Evolutionary conservation across 225 moss, liverwort and hornwort species (phyloP).

Genomic region (Ulota crispa): DNA sequence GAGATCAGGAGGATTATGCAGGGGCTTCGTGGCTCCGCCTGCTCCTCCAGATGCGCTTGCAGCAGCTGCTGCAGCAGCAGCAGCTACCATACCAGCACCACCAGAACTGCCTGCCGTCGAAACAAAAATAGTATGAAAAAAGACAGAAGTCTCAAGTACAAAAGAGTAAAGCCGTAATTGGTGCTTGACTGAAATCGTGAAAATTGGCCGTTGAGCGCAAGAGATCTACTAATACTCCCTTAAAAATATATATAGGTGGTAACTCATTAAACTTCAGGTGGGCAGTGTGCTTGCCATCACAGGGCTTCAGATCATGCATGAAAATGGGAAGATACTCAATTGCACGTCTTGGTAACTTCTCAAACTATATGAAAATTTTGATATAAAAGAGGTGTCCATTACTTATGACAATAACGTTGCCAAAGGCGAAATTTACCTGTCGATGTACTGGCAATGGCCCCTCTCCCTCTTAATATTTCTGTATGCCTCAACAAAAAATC

Average conservation of each 20-base stretch:
- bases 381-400: not conserved
- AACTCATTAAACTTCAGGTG: conserved; percentile 3
- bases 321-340: conserved; percentile 2
- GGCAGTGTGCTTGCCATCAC: not conserved
- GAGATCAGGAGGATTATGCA: conserved; percentile 90
- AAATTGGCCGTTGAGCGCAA: not conserved
- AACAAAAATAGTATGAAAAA: conserved; percentile 25
- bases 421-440: conserved; percentile 41
- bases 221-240: not conserved
- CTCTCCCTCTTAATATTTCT: conserved; percentile 87
- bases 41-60: conserved; percentile 76
- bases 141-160: not conserved
- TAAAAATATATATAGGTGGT: not conserved
- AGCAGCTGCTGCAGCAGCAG: conserved; percentile 97
- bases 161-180: not conserved
- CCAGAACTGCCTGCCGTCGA: conserved; percentile 68
- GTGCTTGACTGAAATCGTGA: not conserved
- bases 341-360: conserved; percentile 3
- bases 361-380: not conserved
- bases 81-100: conserved; percentile 99
- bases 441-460: conserved; percentile 66
- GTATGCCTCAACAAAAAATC: conserved; percentile 89
- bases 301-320: conserved; percentile 15
- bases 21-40: conserved; percentile 73
- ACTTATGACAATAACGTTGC: conserved; percentile 6